Percentiles rank a stretch among this genome's conserved stretches.
Conservation (phyloP, 257 asterid genomes). For the Perilla frutescens region DNA sequence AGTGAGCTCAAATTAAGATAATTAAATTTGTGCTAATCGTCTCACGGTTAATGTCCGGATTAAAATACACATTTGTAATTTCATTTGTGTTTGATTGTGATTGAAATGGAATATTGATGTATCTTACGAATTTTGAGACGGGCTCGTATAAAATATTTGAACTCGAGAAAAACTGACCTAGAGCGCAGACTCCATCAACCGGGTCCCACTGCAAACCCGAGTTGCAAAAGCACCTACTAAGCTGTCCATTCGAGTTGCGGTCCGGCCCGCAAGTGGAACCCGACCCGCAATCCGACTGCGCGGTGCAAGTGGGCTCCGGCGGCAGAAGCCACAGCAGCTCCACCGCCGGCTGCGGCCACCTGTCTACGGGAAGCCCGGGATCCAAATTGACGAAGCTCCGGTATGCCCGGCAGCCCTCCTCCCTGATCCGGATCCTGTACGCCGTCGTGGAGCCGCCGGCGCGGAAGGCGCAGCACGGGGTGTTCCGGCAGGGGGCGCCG, state of each 20-base stretch:
- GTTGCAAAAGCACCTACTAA: slow-evolving; percentile 71
- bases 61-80: too few species aligned
- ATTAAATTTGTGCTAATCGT: too few species aligned
- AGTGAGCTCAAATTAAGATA: too few species aligned
- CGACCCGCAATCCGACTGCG: slow-evolving; percentile 69
- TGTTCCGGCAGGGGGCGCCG: slow-evolving; percentile 32
- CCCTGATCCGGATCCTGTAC: slow-evolving; percentile 53
- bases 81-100: too few species aligned
- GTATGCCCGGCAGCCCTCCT: slow-evolving; percentile 76
- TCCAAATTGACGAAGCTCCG: slow-evolving; percentile 79
- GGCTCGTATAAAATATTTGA: background rate
- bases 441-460: slow-evolving; percentile 88
- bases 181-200: slow-evolving; percentile 57
- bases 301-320: slow-evolving; percentile 58
- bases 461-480: slow-evolving; percentile 67
- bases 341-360: slow-evolving; percentile 80
- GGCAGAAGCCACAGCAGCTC: slow-evolving; percentile 87
- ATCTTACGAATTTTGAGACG: too few species aligned
- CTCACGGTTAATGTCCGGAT: too few species aligned
- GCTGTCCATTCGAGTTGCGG: slow-evolving; percentile 41
- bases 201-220: slow-evolving; percentile 78
- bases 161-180: slow-evolving; percentile 44
- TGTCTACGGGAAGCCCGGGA: slow-evolving; percentile 48
- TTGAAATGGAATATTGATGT: too few species aligned
- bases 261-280: slow-evolving; percentile 67